These are phyloP conservation scores for Hemisphaericaspora xylofermentans DNA, from an alignment of 1,139 yeast species.

Conservation along the genomic window DNA sequence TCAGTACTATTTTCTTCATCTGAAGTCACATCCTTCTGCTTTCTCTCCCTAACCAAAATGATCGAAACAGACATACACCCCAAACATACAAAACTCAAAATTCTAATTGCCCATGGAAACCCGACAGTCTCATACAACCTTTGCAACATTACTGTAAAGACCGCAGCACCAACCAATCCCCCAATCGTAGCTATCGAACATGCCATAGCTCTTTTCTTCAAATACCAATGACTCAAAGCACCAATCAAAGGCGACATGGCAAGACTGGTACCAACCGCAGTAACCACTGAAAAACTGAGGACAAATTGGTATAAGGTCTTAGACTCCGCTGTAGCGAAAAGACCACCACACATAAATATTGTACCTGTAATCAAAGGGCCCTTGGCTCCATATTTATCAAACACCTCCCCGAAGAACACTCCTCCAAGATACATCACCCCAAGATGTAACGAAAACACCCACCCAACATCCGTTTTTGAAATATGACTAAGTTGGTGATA, in stretches of 20 bases:
- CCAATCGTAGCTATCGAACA: conserved; percentile 60
- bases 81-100: conserved; percentile 50
- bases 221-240: conserved; percentile 62
- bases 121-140: conserved; percentile 48
- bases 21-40: conserved; percentile 11
- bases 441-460: conserved; percentile 62
- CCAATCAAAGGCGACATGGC: conserved; percentile 61
- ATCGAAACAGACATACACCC: conserved; percentile 38
- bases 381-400: conserved; percentile 56
- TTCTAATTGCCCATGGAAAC: conserved; percentile 61
- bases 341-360: conserved; percentile 43
- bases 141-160: conserved; percentile 56
- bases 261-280: conserved; percentile 58
- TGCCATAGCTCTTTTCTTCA: conserved; percentile 53
- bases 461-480: conserved; percentile 49
- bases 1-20: neutral
- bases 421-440: conserved; percentile 59
- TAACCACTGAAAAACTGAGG: conserved; percentile 53
- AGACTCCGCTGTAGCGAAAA: conserved; percentile 55
- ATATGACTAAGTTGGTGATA: conserved; percentile 46
- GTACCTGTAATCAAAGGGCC: conserved; percentile 48
- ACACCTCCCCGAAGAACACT: conserved; percentile 59
- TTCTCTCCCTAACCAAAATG: conserved; percentile 44
- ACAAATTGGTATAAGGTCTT: conserved; percentile 56
- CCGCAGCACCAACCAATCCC: conserved; percentile 61